phyloP scores from a whole-genome alignment of 768 basidiomycete species.

The Serendipita sp. region DNA sequence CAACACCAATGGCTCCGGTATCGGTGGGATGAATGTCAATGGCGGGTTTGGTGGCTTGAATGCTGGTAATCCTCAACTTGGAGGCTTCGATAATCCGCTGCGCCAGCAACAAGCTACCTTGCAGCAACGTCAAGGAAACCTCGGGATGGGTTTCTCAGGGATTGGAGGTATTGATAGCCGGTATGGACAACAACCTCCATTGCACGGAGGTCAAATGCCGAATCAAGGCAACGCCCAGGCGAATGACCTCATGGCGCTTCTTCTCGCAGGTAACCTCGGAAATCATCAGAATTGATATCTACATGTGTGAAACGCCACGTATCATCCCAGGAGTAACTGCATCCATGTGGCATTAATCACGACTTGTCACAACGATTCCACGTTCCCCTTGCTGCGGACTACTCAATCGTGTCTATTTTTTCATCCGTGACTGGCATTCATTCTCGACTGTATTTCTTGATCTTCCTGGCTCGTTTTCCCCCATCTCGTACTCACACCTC shows the following conservation, averaged over 20 bases:
- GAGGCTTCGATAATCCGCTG: not conserved
- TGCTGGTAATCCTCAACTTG: not conserved
- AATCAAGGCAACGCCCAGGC: not conserved
- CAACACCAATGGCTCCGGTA: not conserved
- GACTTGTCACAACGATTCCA: not conserved
- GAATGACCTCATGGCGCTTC: not conserved
- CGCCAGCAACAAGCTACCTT: not conserved
- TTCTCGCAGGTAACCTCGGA: not conserved
- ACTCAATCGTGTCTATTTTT: not conserved
- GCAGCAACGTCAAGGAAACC: constrained; percentile 4
- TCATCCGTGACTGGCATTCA: not conserved
- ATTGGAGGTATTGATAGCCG: not conserved
- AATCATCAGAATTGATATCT: not conserved
- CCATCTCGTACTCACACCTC: not conserved
- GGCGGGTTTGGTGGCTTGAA: not conserved
- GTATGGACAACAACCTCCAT: not conserved
- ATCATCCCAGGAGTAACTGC: no score
- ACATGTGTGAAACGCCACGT: no score
- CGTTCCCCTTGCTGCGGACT: not conserved
- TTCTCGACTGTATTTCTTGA: not conserved
- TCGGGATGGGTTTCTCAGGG: not conserved
- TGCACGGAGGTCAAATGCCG: not conserved
- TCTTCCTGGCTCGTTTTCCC: not conserved
- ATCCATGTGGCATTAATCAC: not conserved
- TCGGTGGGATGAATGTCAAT: constrained; percentile 3